Evolutionary conservation across 2,329 filamentous ascomycete species (phyloP).

Genomic region (Xylaria arbuscula): DNA sequence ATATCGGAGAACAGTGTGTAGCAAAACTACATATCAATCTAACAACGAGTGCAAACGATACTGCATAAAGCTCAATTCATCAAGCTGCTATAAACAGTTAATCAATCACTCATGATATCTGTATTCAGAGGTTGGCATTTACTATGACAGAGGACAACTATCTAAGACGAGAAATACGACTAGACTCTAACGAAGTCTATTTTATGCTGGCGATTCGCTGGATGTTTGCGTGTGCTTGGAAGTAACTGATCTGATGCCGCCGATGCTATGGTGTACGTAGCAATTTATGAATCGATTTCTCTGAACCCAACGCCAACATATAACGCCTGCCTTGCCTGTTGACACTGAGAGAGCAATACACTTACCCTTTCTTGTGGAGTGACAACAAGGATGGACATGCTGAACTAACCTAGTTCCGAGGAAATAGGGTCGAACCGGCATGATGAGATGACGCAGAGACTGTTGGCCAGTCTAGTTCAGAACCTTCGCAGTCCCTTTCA

Average conservation of each 20-base stretch:
- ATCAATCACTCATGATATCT: neutral
- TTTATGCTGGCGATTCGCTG: slow-evolving; percentile 18
- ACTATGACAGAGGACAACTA: neutral
- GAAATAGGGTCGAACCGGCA: slow-evolving; percentile 2
- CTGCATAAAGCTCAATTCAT: no score
- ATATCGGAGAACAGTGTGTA: no score
- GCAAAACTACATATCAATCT: no score
- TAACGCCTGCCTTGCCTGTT: slow-evolving; percentile 30
- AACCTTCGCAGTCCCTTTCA: neutral
- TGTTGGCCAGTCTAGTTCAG: neutral
- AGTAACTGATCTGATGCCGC: slow-evolving; percentile 16
- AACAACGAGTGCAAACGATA: no score
- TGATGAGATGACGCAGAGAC: neutral
- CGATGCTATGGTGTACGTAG: slow-evolving; percentile 25
- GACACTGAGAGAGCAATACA: neutral
- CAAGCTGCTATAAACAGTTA: no score
- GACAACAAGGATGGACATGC: slow-evolving; percentile 27
- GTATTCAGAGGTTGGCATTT: neutral
- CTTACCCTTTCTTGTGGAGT: slow-evolving; percentile 5
- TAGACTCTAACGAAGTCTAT: slow-evolving; percentile 23
- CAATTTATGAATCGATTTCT: slow-evolving; percentile 20
- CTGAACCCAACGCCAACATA: slow-evolving; percentile 31
- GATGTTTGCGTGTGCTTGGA: neutral
- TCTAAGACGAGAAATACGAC: neutral
- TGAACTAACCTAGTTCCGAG: slow-evolving; percentile 16